A percentile compares a stretch with the other conserved stretches of the same genome.
Conservation (phyloP, 2,329 filamentous ascomycete genomes). For the Cytospora piceicola region DNA sequence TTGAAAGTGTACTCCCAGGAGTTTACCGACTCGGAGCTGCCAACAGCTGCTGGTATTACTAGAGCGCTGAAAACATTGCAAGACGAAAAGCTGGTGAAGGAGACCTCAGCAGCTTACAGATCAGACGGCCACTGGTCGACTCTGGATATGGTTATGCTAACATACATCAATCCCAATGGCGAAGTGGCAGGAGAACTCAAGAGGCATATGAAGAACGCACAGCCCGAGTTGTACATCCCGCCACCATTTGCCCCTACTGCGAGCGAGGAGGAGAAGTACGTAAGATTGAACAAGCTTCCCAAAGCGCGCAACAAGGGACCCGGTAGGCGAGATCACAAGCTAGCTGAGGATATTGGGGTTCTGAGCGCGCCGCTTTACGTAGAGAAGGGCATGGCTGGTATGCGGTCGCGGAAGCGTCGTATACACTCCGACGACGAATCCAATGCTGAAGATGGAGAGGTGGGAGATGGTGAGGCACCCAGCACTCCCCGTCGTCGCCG, state of each 20-base stretch:
- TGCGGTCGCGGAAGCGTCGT: constrained; percentile 28
- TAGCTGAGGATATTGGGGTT: constrained; percentile 51
- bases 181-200: constrained; percentile 49
- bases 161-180: constrained; percentile 47
- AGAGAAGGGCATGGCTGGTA: constrained; percentile 33
- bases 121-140: constrained; percentile 27
- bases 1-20: constrained; percentile 49
- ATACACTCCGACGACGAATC: constrained; percentile 25
- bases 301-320: constrained; percentile 32
- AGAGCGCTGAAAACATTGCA: constrained; percentile 39
- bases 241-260: constrained; percentile 42
- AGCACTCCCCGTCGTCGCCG: constrained; percentile 5
- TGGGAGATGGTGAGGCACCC: constrained; percentile 2
- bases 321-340: constrained; percentile 41
- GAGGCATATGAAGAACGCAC: constrained; percentile 51
- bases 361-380: constrained; percentile 56
- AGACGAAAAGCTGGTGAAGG: constrained; percentile 34
- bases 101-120: constrained; percentile 24
- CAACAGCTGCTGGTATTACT: constrained; percentile 16
- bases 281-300: constrained; percentile 34
- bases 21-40: constrained; percentile 46
- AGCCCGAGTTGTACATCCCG: constrained; percentile 51
- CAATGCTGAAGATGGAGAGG: constrained; percentile 19
- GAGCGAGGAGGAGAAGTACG: constrained; percentile 42
- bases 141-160: constrained; percentile 45